Percentiles rank a stretch among this genome's conserved stretches.
Conservation (phyloP, 2,329 filamentous ascomycete species). For the Tolypocladium nubicola region DNA sequence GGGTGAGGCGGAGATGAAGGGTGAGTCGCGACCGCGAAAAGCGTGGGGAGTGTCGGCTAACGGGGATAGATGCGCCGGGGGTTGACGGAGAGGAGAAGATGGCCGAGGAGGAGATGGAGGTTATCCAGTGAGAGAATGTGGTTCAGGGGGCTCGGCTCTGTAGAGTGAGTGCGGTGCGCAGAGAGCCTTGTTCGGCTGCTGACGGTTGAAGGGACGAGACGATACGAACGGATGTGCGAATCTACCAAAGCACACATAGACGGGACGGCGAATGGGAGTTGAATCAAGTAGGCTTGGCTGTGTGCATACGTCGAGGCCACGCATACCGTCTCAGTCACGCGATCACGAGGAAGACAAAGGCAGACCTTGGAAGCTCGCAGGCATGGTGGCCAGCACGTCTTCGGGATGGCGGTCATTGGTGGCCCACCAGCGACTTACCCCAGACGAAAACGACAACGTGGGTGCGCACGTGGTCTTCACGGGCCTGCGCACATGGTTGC, state of each 20-base stretch:
- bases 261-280: background rate
- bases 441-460: background rate
- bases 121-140: conserved; percentile 6
- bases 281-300: background rate
- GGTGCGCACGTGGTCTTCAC: background rate
- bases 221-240: background rate
- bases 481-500: background rate
- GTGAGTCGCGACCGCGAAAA: conserved; percentile 14
- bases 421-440: no score
- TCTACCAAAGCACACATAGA: background rate
- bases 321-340: background rate
- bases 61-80: conserved; percentile 9
- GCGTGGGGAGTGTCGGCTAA: background rate
- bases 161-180: background rate
- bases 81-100: conserved; percentile 1
- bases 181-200: no score
- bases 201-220: background rate
- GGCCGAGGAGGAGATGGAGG: conserved; percentile 10
- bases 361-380: background rate
- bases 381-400: background rate
- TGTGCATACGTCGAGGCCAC: background rate
- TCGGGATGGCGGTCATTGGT: no score
- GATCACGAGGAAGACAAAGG: background rate
- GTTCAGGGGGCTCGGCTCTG: background rate
- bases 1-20: conserved; percentile 39